Base-by-base conservation (phyloP, 257 asterid genomes). In the Euphrasia confusa region DNA sequence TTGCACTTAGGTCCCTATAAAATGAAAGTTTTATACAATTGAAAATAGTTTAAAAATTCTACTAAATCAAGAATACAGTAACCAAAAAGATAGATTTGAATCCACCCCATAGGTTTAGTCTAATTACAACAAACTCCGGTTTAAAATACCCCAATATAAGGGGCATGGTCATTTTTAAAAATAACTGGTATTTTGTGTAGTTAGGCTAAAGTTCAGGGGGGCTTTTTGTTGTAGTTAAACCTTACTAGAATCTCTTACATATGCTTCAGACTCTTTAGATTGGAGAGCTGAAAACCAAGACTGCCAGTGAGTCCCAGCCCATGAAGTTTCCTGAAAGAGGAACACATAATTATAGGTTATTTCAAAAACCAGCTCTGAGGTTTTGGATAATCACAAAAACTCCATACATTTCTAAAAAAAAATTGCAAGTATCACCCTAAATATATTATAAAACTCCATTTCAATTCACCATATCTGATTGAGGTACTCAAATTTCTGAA, bases 1-100 rank as follows among this genome's bases (percentile, higher is more conserved):
- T 91, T 40, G 83, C 78, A 78, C 96, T 88, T 40, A 91, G 80
- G 73, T 91, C 98, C 80, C 95, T 91, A 66, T 50, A 45, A 61
- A 53, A 53, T 33, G 30, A 21, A 18, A 18, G 26, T 66, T 39
- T 60, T 28, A 45, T 45, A 67, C 63, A 67, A 55, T 32, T 13
- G 18, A 47, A 63, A 45, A 64, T 9, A 45, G 42, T 65, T 60
- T 15, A 65, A 28, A 50, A n/a, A 60, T 9, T 27, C 12, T 45
- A 30, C 44, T 44, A 54, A 74, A 58, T 18, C 54, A 47, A 30
- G 57, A 37, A 69, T 10, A 37, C 13, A 50, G 6, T 5, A 0
- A 26, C 48, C 61, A 33, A 10, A 70, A 13, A 4, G 10, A 53
- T 18, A 8, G 33, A 4, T 50, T 7, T 14, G 21, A 50, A 50